Conservation (phyloP, 345 rosid genomes). For the Corchorus olitorius region DNA sequence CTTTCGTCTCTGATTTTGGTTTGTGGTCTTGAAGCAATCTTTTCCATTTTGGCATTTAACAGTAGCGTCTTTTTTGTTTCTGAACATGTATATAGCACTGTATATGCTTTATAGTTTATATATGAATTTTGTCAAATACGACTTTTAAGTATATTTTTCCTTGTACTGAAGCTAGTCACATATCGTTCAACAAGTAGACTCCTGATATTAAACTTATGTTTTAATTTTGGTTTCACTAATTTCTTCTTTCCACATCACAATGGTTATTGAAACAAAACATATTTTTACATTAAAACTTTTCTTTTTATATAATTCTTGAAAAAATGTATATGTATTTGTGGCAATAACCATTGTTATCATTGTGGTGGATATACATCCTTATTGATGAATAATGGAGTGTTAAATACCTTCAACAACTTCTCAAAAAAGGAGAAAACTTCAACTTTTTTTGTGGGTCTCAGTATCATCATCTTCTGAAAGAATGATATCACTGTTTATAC, state of each 20-base stretch:
- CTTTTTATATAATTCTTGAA: not conserved
- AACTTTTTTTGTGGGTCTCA: not conserved
- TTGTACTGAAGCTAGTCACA: not conserved
- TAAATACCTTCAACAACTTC: not conserved
- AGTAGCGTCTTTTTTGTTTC: not conserved
- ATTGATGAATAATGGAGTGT: not conserved
- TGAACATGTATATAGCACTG: no score
- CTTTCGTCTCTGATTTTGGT: not conserved
- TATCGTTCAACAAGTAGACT: not conserved
- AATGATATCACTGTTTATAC: not conserved
- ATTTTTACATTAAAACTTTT: not conserved
- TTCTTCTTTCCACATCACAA: not conserved
- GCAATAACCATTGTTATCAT: not conserved
- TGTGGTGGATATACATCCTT: not conserved
- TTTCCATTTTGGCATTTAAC: not conserved
- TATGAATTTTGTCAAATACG: no score
- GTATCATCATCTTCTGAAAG: not conserved
- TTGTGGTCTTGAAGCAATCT: conserved; percentile 6
- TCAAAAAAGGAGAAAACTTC: no score
- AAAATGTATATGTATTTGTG: not conserved
- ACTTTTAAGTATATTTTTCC: no score
- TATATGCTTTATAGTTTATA: no score
- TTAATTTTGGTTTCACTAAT: not conserved
- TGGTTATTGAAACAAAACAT: not conserved
- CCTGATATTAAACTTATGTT: not conserved